Evolutionary conservation across 768 basidiomycete genomes (phyloP).

Genomic region (Kwoniella sp.): DNA sequence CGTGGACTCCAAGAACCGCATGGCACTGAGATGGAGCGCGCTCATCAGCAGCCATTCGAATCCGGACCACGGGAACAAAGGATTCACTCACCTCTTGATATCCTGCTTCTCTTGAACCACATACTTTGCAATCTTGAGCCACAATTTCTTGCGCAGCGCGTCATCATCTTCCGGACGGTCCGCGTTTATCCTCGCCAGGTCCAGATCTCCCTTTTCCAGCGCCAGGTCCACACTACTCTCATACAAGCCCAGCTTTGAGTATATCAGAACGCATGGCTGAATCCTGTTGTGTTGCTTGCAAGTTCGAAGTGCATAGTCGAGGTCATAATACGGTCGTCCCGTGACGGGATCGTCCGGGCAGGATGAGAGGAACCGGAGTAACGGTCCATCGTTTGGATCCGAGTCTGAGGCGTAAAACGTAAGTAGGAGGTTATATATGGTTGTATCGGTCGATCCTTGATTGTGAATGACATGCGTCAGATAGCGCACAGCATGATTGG

Average conservation of each 20-base stretch:
- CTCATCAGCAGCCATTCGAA: not conserved
- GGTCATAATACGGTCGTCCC: slow-evolving; percentile 84
- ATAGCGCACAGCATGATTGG: slow-evolving; percentile 82
- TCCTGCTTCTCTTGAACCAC: slow-evolving; percentile 98
- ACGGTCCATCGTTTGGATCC: slow-evolving; percentile 52
- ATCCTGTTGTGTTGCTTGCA: slow-evolving; percentile 77
- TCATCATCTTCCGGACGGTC: slow-evolving; percentile 91
- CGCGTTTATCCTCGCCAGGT: slow-evolving; percentile 89
- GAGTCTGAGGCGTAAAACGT: slow-evolving; percentile 67
- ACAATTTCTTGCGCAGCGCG: slow-evolving; percentile 81
- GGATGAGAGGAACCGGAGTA: slow-evolving; percentile 68
- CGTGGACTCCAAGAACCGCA: slow-evolving; percentile 92
- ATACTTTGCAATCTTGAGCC: slow-evolving; percentile 98
- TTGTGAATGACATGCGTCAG: slow-evolving; percentile 80
- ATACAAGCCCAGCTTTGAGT: slow-evolving; percentile 94
- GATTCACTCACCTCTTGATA: slow-evolving; percentile 84
- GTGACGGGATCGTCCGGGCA: slow-evolving; percentile 79
- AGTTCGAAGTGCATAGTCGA: slow-evolving; percentile 90
- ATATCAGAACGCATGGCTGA: slow-evolving; percentile 91
- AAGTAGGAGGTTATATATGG: slow-evolving; percentile 88
- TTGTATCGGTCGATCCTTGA: slow-evolving; percentile 71
- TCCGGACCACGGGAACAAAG: not conserved
- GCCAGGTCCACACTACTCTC: slow-evolving; percentile 96
- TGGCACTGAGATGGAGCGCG: slow-evolving; percentile 61
- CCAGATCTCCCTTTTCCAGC: slow-evolving; percentile 86